These are phyloP conservation scores for Nicotiana attenuata DNA, from an alignment of 257 asterid genomes.

Conservation along the genomic window DNA sequence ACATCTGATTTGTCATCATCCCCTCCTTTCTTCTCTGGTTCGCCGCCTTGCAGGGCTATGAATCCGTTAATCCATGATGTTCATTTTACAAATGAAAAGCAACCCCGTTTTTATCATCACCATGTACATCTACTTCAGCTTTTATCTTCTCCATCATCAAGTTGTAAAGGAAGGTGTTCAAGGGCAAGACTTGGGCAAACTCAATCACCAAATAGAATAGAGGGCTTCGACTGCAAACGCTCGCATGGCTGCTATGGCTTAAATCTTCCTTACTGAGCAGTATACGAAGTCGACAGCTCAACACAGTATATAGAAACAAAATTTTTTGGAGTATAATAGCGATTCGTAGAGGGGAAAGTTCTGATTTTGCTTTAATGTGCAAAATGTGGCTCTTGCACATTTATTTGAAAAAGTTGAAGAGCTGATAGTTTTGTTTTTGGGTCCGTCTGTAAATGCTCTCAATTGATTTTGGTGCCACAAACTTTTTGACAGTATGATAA, in stretches of 20 bases:
- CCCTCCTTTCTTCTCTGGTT: conserved; percentile 45
- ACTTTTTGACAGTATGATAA: neutral
- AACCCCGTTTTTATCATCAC: neutral
- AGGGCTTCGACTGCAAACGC: conserved; percentile 43
- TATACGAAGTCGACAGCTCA: neutral
- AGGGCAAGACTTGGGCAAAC: conserved; percentile 21
- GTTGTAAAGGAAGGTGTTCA: conserved; percentile 23
- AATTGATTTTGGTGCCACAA: neutral
- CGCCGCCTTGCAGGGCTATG: conserved; percentile 49
- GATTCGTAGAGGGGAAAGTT: neutral
- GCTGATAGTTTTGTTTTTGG: neutral
- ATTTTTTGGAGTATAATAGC: neutral
- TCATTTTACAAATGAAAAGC: conserved; percentile 28
- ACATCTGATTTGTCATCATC: conserved; percentile 28
- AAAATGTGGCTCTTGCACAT: neutral
- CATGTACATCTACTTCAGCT: conserved; percentile 26
- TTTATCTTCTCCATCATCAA: conserved; percentile 25
- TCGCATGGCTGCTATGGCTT: conserved; percentile 27
- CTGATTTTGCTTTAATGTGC: neutral
- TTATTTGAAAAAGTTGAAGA: neutral
- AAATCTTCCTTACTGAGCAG: neutral
- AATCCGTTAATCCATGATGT: conserved; percentile 43
- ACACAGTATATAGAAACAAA: neutral
- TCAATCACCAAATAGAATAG: conserved; percentile 42
- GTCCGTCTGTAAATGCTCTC: neutral